Conservation (phyloP, 805 yeast genomes). For the Hanseniaspora pseudoguilliermondii region DNA sequence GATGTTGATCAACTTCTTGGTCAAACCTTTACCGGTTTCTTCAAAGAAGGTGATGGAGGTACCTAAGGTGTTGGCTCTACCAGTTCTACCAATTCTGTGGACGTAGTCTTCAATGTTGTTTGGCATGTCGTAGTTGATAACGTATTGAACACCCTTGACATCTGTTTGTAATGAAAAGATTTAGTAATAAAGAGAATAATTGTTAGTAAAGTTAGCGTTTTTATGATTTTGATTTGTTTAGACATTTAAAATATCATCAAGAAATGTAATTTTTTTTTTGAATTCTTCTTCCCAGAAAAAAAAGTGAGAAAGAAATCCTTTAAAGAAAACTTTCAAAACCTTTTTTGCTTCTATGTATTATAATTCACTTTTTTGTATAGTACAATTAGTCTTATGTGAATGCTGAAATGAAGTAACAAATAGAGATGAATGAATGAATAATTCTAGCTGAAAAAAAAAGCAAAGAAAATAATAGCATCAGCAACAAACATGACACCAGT, state of each 20-base stretch:
- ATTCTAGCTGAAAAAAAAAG: background rate
- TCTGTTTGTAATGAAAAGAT: slow-evolving; percentile 35
- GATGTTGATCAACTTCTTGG: slow-evolving; percentile 78
- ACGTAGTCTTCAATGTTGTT: slow-evolving; percentile 97
- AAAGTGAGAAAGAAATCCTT: too few relatives aligned
- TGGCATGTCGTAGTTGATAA: slow-evolving; percentile 94
- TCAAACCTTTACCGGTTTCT: slow-evolving; percentile 71
- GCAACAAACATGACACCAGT: background rate
- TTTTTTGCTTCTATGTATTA: too few relatives aligned
- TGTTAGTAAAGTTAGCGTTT: slow-evolving; percentile 9
- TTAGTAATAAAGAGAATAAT: background rate
- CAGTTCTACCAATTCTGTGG: slow-evolving; percentile 98
- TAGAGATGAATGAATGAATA: too few relatives aligned
- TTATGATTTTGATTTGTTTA: background rate
- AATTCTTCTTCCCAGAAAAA: too few relatives aligned
- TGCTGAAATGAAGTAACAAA: too few relatives aligned
- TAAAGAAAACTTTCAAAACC: too few relatives aligned
- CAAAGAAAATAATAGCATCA: background rate
- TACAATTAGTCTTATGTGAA: too few relatives aligned
- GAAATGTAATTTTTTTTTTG: too few relatives aligned
- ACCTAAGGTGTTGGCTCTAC: slow-evolving; percentile 96
- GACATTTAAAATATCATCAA: too few relatives aligned
- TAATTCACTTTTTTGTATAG: too few relatives aligned
- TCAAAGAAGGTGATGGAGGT: slow-evolving; percentile 93
- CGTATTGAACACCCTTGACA: slow-evolving; percentile 92